Base-by-base conservation (phyloP, 768 basidiomycete species). In the Pleurotus djamor region DNA sequence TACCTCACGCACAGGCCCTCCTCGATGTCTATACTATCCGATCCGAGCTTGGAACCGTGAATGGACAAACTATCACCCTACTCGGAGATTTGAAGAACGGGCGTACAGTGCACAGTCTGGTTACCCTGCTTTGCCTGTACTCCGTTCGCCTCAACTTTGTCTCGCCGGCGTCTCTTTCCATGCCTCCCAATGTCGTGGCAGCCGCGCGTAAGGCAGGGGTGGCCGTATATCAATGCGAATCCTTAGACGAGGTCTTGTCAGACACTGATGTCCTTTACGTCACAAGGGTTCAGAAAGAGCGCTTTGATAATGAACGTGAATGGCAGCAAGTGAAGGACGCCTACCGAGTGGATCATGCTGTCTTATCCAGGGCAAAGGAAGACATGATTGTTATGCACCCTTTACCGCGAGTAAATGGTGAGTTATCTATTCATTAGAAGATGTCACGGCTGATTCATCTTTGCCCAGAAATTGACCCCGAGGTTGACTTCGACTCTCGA, bases 341-440 rank as follows among this genome's bases (percentile, higher is more conserved):
- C 13, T 98, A 96, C 71, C 80, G 94, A 36, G 85, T 99, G 57
- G 94, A 98, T 73, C 97, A 98, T 68, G 92, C 96, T 9, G 86
- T 98, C 35, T 80, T 99, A 32, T 87, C 94, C 4, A 81, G 91
- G 45, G 96, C 97, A 8, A 98, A 98, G 77, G 90, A 93, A 63
- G 92, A 95, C 56, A 94, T 97, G 87, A 98, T 98, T 60, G 94
- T 98, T 64, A 96, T 99, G 95, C 97, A 99, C 73, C 97, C 97
- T n/a, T 79, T 99, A 17, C 97, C 97, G 12, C 76, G 97, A 67
- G 87, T 96, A 52, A 94, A 92, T 60, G 92, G 92, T 88, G 63
- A 63, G 84, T 16, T 50, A 4, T 60, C 36, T 50, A 12, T 16
- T n/a, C 17, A 5, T 36, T 58, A 16, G 28, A 36, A 12, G 51